Evolutionary conservation across 345 rosid species (phyloP).

Genomic region (Arabidopsis thaliana): TAIR10.1 NC_003071.7:8182501-8183000

Average conservation of each 20-base stretch:
- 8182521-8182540: slow-evolving; percentile 24
- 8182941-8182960: no score
- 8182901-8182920: no score
- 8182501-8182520: slow-evolving; percentile 26
- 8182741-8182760: background rate
- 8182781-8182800: background rate
- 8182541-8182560: slow-evolving; percentile 17
- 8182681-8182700: slow-evolving; percentile 5
- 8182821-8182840: no score
- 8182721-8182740: background rate
- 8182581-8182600: slow-evolving; percentile 4
- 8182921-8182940: no score
- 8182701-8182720: slow-evolving; percentile 14
- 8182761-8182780: no score
- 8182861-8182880: no score
- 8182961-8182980: no score
- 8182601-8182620: background rate
- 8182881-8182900: no score
- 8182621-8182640: slow-evolving; percentile 16
- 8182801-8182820: no score
- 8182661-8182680: slow-evolving; percentile 32
- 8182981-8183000: no score
- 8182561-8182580: background rate
- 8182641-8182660: background rate
- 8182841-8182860: no score